Conservation (phyloP, 768 basidiomycete genomes). For the Termitomyces eurrhizus region DNA sequence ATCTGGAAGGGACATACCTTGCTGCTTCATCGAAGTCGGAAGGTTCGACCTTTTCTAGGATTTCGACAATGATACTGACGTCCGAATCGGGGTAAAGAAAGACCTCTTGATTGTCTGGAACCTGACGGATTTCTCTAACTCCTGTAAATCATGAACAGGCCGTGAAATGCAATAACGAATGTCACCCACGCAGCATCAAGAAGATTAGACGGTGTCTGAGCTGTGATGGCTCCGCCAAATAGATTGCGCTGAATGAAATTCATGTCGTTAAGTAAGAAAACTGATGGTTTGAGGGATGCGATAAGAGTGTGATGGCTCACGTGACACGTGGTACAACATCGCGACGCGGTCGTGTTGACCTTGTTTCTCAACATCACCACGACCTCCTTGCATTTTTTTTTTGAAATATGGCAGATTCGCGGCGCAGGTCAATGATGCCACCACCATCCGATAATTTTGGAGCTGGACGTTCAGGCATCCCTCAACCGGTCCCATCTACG, state of each 20-base stretch:
- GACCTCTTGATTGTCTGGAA: slow-evolving; percentile 95
- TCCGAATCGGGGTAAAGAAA: slow-evolving; percentile 68
- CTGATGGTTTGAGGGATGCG: neutral
- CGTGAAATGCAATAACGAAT: neutral
- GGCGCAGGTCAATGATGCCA: slow-evolving; percentile 58
- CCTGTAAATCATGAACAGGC: slow-evolving; percentile 1
- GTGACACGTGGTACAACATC: slow-evolving; percentile 21
- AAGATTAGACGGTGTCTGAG: slow-evolving; percentile 49
- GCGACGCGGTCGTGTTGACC: slow-evolving; percentile 23
- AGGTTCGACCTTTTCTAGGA: slow-evolving; percentile 70
- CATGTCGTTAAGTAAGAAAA: neutral
- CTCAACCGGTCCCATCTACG: slow-evolving; percentile 62
- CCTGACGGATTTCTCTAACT: slow-evolving; percentile 59
- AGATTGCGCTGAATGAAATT: slow-evolving; percentile 40
- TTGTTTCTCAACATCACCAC: slow-evolving; percentile 4
- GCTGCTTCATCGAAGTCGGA: slow-evolving; percentile 56
- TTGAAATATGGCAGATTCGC: slow-evolving; percentile 31
- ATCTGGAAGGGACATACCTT: slow-evolving; percentile 32
- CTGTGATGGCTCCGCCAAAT: slow-evolving; percentile 85
- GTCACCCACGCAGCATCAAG: slow-evolving; percentile 82
- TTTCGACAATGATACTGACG: slow-evolving; percentile 80
- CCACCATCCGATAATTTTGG: slow-evolving; percentile 45
- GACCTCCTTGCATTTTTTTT: neutral
- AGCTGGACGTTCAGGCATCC: slow-evolving; percentile 55
- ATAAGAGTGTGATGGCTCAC: neutral